A percentile compares a stretch with the other conserved stretches of the same genome.
These are phyloP conservation scores for Daldinia sp. DNA, from an alignment of 2,329 filamentous ascomycete species.

Conservation along the genomic window DNA sequence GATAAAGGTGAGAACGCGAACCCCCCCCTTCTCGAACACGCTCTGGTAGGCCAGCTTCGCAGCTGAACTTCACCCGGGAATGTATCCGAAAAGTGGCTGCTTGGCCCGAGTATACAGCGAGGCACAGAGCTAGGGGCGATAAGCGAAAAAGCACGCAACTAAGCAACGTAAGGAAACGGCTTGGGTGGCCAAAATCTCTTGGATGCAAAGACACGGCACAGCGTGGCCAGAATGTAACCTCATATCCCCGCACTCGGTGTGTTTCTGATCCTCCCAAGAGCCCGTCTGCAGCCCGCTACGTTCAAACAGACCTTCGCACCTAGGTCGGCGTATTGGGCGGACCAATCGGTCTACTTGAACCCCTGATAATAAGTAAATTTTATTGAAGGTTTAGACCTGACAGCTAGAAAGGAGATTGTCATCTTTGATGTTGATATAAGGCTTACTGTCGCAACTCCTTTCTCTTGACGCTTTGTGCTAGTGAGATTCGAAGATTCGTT, in stretches of 20 bases:
- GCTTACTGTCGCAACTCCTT: not conserved
- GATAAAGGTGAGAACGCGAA: not conserved
- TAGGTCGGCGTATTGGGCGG: not conserved
- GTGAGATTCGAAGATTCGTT: not conserved
- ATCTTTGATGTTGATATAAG: not conserved
- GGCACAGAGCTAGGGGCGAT: not conserved
- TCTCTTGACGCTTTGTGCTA: not conserved
- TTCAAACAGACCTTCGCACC: not conserved
- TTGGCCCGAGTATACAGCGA: not conserved
- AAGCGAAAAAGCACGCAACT: conserved; percentile 3
- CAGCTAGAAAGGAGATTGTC: not conserved
- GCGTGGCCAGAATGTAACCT: not conserved
- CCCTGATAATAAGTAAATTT: not conserved
- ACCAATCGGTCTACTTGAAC: not conserved
- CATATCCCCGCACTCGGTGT: conserved; percentile 3
- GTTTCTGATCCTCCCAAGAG: not conserved
- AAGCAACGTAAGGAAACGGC: not conserved
- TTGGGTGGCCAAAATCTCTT: not conserved
- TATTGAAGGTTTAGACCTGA: not conserved
- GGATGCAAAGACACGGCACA: conserved; percentile 3
- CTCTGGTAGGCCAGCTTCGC: conserved; percentile 1
- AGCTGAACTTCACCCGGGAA: conserved; percentile 1
- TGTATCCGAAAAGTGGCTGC: not conserved
- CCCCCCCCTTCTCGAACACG: not conserved
- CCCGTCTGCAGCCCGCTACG: not conserved